Base-by-base conservation (phyloP, 495 filamentous ascomycete genomes). In the Podospora pseudoanserina region DNA sequence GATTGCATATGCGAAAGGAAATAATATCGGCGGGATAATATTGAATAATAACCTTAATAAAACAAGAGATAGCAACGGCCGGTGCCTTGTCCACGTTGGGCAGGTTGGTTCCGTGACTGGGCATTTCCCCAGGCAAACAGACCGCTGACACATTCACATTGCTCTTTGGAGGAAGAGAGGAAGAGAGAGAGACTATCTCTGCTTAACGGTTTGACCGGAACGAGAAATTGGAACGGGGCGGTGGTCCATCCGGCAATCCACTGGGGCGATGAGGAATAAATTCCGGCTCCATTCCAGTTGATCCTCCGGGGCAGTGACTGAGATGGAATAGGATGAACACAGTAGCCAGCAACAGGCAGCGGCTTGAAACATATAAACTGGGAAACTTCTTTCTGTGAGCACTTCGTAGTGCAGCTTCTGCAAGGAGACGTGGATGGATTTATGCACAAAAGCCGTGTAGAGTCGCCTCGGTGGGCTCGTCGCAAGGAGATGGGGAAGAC, bases 81-180 rank as follows among this genome's bases (percentile, higher is more conserved):
- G 61, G 30, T 49, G 28, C n/a, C 61, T 63, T 63, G 34, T 44
- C 61, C 32, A 32, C 30, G 34, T 63, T 63, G 61, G 61, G 61
- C 61, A 63, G 61, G 61, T 44, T 63, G 30, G 18, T 63, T n/a
- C 32, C 61, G 28, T 63, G 7, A 16, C 34, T 39, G 34, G 34
- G 34, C 34, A 39, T 39, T 39, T 63, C 60, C 60, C 60, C 28
- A 63, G 32, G 23, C 32, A 19, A 39, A 49, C 2, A 11, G 39
- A 16, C 39, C 39, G 39, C 39, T 49, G 39, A 49, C 39, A 18
- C 39, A 49, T 49, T 49, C 39, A 49, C 39, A 49, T 49, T 49
- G 39, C 5, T 49, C 9, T 13, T 16, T 49, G 13, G 15, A 11
- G 39, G 13, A 49, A 13, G 39, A 49, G 6, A 39, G 6, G 5